Base-by-base conservation (phyloP, 2,329 filamentous ascomycete genomes). In the Pestalotiopsis sp. region DNA sequence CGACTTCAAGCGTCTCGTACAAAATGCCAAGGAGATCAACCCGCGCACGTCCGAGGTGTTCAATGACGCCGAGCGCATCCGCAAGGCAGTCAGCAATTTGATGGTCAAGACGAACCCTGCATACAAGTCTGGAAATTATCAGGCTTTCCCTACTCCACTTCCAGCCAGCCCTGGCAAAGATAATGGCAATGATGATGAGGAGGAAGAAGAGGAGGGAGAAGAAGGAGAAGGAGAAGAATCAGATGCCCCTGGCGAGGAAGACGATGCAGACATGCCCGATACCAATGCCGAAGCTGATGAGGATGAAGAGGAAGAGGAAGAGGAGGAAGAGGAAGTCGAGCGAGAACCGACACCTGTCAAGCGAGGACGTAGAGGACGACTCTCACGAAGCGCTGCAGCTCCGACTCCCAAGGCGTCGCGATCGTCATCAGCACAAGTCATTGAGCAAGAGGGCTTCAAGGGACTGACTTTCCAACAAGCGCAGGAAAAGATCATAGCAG, bases 51-150 rank as follows among this genome's bases (percentile, higher is more conserved):
- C 93, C 0, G 82, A 89, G 68, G 86, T 92, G 49, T 95, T 92
- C 76, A 91, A 94, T 58, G 94, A 97, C 81, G 93, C 94, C 9
- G 94, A 97, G 80, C 90, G 93, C 63, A 88, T 97, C 60, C 88
- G 94, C 61, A 97, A 97, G 81, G 91, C 93, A 3, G 86, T 95
- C 55, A 95, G 92, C 78, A 95, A 95, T 75, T 94, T 90, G 79
- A 97, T 97, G 94, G 91, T 91, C 67, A 92, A 92, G 78, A 87
- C 91, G 74, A 97, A 97, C 74, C 94, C 94, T 14, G 93, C 93
- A 17, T 97, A 97, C 79, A 88, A 89, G 71, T 84, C 85, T 17
- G 85, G 87, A 27, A 83, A 82, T 61, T 96, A 97, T 76, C 86
- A 88, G 69, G 91, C 92, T 4, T 85, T 92, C 60, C 88, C 93